These are phyloP conservation scores for Novymonas esmeraldas DNA, from an alignment of 208 protist genomes.

Conservation along the genomic window DNA sequence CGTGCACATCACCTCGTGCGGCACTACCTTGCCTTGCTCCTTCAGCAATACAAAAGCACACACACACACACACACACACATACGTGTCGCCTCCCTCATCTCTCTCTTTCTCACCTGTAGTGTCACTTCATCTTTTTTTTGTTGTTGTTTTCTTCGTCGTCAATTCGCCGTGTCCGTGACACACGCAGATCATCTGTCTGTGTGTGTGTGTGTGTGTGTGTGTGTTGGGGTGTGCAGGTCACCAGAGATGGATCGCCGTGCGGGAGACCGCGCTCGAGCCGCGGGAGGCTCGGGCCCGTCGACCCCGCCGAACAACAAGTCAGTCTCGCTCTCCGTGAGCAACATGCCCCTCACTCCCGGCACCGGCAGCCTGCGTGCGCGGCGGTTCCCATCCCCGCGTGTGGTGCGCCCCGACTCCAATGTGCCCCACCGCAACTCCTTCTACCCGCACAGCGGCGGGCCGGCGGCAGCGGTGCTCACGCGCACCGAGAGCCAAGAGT, in stretches of 20 bases:
- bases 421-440: background rate
- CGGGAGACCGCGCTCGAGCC: background rate
- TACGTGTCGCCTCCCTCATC: background rate
- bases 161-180: background rate
- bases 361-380: slow-evolving; percentile 35
- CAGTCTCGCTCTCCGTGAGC: background rate
- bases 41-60: too few species aligned
- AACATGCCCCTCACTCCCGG: slow-evolving; percentile 5
- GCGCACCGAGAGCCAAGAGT: slow-evolving; percentile 18
- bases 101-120: background rate
- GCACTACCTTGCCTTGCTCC: too few species aligned
- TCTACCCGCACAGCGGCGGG: background rate
- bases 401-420: background rate
- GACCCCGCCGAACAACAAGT: background rate
- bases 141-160: background rate
- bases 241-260: background rate
- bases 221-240: too few species aligned
- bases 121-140: too few species aligned
- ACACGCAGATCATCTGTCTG: background rate
- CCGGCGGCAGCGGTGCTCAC: background rate
- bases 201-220: too few species aligned
- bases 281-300: background rate
- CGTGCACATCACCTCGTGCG: too few species aligned
- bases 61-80: background rate
- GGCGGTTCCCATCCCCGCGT: slow-evolving; percentile 23